Base-by-base conservation (phyloP, 2,329 filamentous ascomycete species). In the Neofusicoccum sp. region DNA sequence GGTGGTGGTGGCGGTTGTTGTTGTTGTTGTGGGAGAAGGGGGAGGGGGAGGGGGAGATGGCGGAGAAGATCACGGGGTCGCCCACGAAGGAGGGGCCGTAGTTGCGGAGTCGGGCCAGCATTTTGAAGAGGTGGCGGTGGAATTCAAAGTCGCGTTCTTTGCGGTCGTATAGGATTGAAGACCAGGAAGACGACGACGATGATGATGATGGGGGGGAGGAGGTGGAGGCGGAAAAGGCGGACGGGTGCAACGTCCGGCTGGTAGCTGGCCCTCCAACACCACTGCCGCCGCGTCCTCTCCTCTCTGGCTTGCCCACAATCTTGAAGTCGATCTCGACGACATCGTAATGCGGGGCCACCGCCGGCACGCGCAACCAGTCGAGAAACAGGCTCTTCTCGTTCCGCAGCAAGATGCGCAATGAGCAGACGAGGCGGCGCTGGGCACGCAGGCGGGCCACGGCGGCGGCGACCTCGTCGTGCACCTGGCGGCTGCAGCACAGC, bases 311-410 rank as follows among this genome's bases (percentile, higher is more conserved):
- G 41, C 54, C 54, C 29, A 58, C 39, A 31, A 45, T 34, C 16
- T 58, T 58, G 54, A 62, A 52, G 34, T 52, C 39, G 48, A 62
- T 31, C 14, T 54, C 16, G 37, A 62, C 37, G 12, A 8, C 12
- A 16, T 62, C 59, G 29, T 52, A 62, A 16, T 62, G 59, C n/a
- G 43, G 6, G n/a, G 48, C 22, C 29, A 44, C 12, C 47, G 49
- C 47, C 29, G 59, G 59, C 12, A 62, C 47, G 31, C 39, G 41
- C 4, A 29, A 28, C 59, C 59, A 62, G 59, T 62, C 59, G 29
- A 62, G 41, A 41, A 50, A 52, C n/a, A 62, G 41, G 48, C 36
- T 22, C 37, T 33, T 28, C 41, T 62, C 59, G 34, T 62, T 62
- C n/a, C 59, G 59, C 29, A 54, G 48, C n/a, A 54, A 48, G 7